Percentiles rank a stretch among this genome's conserved stretches.
Evolutionary conservation across 2,329 filamentous ascomycete genomes (phyloP).

Genomic region (Sporothrix pallida): DNA sequence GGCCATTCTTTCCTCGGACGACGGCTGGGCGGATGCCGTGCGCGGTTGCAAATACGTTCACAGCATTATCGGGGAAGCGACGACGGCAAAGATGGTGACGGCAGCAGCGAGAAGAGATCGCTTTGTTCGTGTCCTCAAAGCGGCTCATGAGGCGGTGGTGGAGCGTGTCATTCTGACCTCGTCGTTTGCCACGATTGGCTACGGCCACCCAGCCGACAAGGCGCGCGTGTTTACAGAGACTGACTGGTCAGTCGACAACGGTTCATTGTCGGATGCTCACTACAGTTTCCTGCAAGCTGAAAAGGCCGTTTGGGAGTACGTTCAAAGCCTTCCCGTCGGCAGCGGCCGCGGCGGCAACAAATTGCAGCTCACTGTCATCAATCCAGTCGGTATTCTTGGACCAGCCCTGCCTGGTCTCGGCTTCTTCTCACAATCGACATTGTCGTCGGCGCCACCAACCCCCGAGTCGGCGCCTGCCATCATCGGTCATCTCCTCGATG

Average conservation of each 20-base stretch:
- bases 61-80: conserved; percentile 36
- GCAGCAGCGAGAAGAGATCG: conserved; percentile 33
- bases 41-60: conserved; percentile 43
- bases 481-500: background rate
- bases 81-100: too few species aligned
- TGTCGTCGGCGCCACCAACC: too few species aligned
- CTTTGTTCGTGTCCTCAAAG: conserved; percentile 40
- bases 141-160: conserved; percentile 40
- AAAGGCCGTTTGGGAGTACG: conserved; percentile 59
- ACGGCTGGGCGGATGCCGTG: conserved; percentile 43
- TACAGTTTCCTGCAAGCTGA: conserved; percentile 61
- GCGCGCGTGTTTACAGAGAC: conserved; percentile 50
- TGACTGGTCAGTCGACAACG: conserved; percentile 53
- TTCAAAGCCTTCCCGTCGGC: conserved; percentile 43
- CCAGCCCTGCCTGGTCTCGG: background rate
- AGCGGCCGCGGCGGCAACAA: conserved; percentile 50
- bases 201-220: conserved; percentile 35
- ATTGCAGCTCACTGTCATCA: conserved; percentile 44
- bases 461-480: background rate
- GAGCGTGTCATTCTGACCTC: conserved; percentile 41
- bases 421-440: too few species aligned
- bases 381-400: conserved; percentile 24
- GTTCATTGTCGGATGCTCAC: conserved; percentile 54
- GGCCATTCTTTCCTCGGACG: conserved; percentile 42
- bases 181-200: conserved; percentile 31